These are phyloP conservation scores for Aspergillus chevalieri DNA, from an alignment of 2,329 filamentous ascomycete genomes.

Conservation along the genomic window DNA sequence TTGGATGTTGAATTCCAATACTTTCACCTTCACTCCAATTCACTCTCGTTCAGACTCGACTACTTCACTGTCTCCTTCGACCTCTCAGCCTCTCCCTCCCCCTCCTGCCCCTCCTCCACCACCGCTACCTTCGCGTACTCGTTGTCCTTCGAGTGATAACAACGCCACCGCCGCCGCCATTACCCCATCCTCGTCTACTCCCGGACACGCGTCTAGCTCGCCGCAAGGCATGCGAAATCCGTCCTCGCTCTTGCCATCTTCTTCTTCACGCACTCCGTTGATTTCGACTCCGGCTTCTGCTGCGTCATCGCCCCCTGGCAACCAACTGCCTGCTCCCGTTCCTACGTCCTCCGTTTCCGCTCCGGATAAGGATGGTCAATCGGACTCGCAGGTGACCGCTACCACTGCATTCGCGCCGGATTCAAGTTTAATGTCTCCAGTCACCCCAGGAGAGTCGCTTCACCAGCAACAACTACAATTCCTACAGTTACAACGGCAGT, in stretches of 20 bases:
- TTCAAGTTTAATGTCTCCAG: conserved; percentile 13
- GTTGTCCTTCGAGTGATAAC: no score
- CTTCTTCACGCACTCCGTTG: background rate
- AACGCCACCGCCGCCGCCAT: no score
- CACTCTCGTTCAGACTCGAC: background rate
- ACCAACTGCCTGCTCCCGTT: background rate
- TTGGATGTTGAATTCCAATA: conserved; percentile 30
- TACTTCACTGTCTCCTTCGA: background rate
- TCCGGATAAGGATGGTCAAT: background rate
- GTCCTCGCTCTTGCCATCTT: conserved; percentile 2
- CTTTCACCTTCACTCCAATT: background rate
- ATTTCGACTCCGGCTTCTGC: background rate
- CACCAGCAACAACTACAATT: conserved; percentile 1
- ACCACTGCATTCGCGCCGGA: background rate
- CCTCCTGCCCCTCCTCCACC: background rate
- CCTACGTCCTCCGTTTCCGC: background rate
- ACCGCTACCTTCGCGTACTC: background rate
- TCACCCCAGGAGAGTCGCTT: conserved; percentile 12
- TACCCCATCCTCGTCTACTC: background rate
- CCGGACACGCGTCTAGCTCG: background rate
- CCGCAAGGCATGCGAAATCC: conserved; percentile 10
- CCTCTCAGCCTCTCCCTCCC: background rate
- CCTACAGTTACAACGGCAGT: background rate
- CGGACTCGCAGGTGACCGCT: background rate
- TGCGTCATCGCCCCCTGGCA: background rate